Evolutionary conservation across 1,284 basidiomycete species (phyloP), one percentile per base, ranked within the genome.

Genomic region (Microstroma glucosiphilum): DNA sequence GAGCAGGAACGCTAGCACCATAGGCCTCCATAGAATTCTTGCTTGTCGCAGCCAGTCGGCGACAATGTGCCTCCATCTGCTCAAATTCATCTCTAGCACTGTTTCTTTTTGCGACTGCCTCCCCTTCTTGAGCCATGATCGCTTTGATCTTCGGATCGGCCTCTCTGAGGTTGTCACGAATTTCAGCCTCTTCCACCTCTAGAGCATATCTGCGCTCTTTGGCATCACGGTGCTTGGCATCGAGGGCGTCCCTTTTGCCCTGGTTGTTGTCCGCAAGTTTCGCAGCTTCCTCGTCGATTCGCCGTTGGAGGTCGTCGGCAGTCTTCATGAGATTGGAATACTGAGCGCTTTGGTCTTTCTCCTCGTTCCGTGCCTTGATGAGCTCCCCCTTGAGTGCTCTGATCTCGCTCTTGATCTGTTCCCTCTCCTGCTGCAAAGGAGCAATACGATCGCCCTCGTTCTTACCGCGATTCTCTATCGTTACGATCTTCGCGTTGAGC

Each of bases 291-390:
- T 64, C 66, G 15, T 72, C 79, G 57, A 91, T 89, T 60, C 85
- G 81, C 12, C 73, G 67, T 4, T 86, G 80, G 48, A 85, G 81
- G 0, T 82, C 81, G 2, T 80, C 73, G 61, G 90, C 87, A 37
- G 63, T 60, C 21, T 56, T 62, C 63, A 70, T 69, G 55, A 75
- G 43, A n/a, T 15, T 15, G 21, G 15, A 15, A 25, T 54, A 54
- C 51, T 54, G 51, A 25, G 15, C 51, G 13, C 13, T 23, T 8
- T 25, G 26, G 21, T 54, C 51, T 25, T 15, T 23, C 21, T 17
- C 51, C 25, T 54, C 51, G 51, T 13, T 25, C 25, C 26, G 15
- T 19, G 25, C 26, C 51, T 25, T 54, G 21, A 15, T 54, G 3
- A 54, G 25, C 13, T 54, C 21, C 6, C 15, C 43, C 43, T 48